phyloP scores from a whole-genome alignment of 2,329 filamentous ascomycete species.

The Phyllosticta paracitricarpa region DNA sequence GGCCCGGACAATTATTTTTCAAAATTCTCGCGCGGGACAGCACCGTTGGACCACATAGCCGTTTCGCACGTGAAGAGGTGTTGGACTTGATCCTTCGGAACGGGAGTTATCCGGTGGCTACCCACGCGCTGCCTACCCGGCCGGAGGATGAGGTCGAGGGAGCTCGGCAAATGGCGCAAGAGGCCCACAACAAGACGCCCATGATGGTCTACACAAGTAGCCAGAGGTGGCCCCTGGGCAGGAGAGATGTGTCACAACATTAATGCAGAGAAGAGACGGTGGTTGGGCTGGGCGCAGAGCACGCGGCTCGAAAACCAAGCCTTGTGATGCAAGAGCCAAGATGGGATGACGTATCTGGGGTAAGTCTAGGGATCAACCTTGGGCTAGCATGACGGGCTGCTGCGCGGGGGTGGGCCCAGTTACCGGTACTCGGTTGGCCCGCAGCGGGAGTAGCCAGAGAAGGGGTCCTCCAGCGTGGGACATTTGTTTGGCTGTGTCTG shows the following conservation, averaged over 20 bases:
- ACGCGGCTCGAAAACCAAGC: neutral
- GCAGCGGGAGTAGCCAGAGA: neutral
- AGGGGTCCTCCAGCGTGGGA: neutral
- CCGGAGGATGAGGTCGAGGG: neutral
- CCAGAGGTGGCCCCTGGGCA: neutral
- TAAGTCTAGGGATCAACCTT: neutral
- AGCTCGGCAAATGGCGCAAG: neutral
- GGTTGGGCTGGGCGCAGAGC: neutral
- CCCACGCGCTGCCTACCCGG: neutral
- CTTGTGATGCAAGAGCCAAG: neutral
- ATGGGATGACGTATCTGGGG: neutral
- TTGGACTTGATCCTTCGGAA: neutral
- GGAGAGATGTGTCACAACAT: neutral
- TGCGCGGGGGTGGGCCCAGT: neutral
- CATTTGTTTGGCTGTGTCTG: neutral
- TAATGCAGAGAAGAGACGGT: neutral
- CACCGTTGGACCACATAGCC: neutral
- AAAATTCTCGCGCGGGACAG: neutral
- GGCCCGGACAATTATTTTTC: neutral
- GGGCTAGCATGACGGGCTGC: neutral
- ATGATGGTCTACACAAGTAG: neutral
- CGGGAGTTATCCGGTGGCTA: neutral
- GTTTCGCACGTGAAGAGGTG: neutral
- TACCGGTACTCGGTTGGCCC: neutral
- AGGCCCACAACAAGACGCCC: neutral